Base-by-base conservation (phyloP, 2,329 filamentous ascomycete species). In the Orbilia oligospora region DNA sequence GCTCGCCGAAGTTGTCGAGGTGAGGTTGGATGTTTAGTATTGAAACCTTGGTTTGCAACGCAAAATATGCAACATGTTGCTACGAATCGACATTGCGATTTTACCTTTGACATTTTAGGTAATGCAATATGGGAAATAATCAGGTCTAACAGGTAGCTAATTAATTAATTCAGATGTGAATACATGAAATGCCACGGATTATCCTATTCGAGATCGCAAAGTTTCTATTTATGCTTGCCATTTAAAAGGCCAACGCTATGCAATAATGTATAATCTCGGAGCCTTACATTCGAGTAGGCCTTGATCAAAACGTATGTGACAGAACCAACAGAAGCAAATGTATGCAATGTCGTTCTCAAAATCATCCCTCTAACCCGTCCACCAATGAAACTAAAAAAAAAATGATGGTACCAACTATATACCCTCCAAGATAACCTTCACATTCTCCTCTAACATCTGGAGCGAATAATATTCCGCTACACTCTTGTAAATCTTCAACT, bases 391-490 rank as follows among this genome's bases (percentile, higher is more conserved):
- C n/a, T n/a, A n/a, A n/a, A n/a, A 16, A 46, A 20, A 18, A 46
- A 46, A 20, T 3, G 8, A 9, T 20, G n/a, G 20, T 46, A 5
- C 44, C 18, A 46, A 18, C 24, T 49, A 77, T 12, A 77, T 68
- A 0, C 75, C 68, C 16, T 78, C 75, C 63, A 80, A 76, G 75
- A 94, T 87, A 71, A 89, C 91, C 79, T 88, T 88, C 5, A 95
- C 91, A 61, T 97, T 91, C 80, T 88, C 90, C 78, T 88, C 89
- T 84, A 99, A 84, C 92, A 98, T 94, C 83, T 89, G 89, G 83
- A 98, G 86, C 4, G 90, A 91, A 85, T 96, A 97, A 83, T 90
- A 94, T 82, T 86, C 88, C 6, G 93, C 93, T 61, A 97, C 94
- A 67, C 89, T 90, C 81, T 87, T 87, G 84, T 93, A 91, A 3